Percentiles rank a stretch among this genome's conserved stretches.
These are phyloP conservation scores for Oxyria digyna DNA, from an alignment of 148 eudicot species.

Conservation along the genomic window DNA sequence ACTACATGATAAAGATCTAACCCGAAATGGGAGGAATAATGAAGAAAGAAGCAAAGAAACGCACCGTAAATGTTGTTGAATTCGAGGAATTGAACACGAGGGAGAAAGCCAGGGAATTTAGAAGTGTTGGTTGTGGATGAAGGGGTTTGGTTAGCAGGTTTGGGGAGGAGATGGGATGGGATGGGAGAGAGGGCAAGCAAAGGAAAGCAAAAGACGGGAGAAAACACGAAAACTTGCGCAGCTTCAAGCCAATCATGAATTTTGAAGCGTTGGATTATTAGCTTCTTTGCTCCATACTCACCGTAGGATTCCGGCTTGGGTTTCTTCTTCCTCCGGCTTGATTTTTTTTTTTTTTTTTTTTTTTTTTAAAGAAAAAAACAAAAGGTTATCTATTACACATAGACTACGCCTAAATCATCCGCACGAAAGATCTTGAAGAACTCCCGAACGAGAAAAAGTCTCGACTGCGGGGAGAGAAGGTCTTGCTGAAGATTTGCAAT, in stretches of 20 bases:
- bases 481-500: too few species aligned
- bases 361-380: too few species aligned
- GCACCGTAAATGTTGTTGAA: background rate
- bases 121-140: background rate
- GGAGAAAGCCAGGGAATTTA: background rate
- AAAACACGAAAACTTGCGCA: background rate
- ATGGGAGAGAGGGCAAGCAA: background rate
- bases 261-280: background rate
- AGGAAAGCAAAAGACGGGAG: background rate
- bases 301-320: conserved; percentile 3
- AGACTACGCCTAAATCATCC: too few species aligned
- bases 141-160: background rate
- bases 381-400: too few species aligned
- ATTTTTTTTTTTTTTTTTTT: too few species aligned
- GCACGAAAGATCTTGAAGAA: too few species aligned
- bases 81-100: background rate
- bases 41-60: background rate
- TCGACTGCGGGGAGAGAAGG: too few species aligned
- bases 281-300: background rate
- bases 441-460: too few species aligned
- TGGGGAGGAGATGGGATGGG: background rate
- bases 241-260: background rate
- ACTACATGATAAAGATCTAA: background rate
- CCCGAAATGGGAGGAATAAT: background rate
- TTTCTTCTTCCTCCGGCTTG: too few species aligned